Evolutionary conservation across 345 rosid species (phyloP).

Genomic region (Odontarrhena argentea): DNA sequence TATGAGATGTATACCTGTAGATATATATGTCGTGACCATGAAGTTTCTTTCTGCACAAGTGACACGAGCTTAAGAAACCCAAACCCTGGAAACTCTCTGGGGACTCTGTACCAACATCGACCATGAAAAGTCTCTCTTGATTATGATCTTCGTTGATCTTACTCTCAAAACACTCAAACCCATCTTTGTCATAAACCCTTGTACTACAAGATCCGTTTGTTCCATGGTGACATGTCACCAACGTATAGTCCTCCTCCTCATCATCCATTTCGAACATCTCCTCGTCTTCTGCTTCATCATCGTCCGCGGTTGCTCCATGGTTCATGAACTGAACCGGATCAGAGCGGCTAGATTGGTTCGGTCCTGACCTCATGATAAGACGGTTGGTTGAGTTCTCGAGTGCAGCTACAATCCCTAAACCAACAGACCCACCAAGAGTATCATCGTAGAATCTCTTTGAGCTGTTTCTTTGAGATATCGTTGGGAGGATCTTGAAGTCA

Average conservation of each 20-base stretch:
- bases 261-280: slow-evolving; percentile 59
- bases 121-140: slow-evolving; percentile 24
- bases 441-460: slow-evolving; percentile 50
- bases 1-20: slow-evolving; percentile 56
- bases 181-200: slow-evolving; percentile 56
- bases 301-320: slow-evolving; percentile 35
- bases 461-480: slow-evolving; percentile 61
- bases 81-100: slow-evolving; percentile 38
- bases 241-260: slow-evolving; percentile 57
- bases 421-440: slow-evolving; percentile 67
- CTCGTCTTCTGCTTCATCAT: slow-evolving; percentile 42
- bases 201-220: slow-evolving; percentile 51
- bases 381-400: slow-evolving; percentile 55
- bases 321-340: slow-evolving; percentile 45
- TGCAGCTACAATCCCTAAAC: slow-evolving; percentile 78
- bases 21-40: slow-evolving; percentile 76
- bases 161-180: slow-evolving; percentile 35
- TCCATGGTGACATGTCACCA: slow-evolving; percentile 59
- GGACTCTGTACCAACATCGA: slow-evolving; percentile 33
- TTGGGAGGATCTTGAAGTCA: slow-evolving; percentile 52
- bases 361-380: slow-evolving; percentile 30
- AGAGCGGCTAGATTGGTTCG: slow-evolving; percentile 37
- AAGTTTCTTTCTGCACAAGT: slow-evolving; percentile 69
- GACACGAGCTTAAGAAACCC: slow-evolving; percentile 66
- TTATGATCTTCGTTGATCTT: slow-evolving; percentile 17